phyloP scores from a whole-genome alignment of 441 rosid species.

The Sinapis alba region DNA sequence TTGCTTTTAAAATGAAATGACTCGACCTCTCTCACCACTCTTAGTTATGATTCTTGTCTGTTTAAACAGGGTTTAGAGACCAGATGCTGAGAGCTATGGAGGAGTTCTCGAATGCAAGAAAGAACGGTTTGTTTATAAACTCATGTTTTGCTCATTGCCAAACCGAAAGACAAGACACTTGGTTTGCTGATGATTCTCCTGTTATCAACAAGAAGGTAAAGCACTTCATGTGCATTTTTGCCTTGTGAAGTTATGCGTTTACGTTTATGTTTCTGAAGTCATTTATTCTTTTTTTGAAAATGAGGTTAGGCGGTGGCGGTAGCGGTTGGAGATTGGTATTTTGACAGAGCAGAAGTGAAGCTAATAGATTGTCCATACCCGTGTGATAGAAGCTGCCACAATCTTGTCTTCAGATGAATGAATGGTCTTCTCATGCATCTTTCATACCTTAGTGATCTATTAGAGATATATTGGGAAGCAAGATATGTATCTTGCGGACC shows the following conservation, averaged over 20 bases:
- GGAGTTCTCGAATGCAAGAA: neutral
- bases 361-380: neutral
- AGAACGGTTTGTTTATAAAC: slow-evolving; percentile 1
- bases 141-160: neutral
- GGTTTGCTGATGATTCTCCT: neutral
- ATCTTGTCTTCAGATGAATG: neutral
- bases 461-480: too few species aligned
- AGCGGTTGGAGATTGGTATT: neutral
- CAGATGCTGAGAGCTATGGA: neutral
- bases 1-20: neutral
- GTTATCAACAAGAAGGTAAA: neutral
- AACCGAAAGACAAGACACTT: neutral
- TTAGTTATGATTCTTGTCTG: neutral
- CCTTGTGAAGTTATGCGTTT: neutral
- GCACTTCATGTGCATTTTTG: neutral
- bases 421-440: neutral
- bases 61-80: neutral
- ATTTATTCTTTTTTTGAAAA: neutral
- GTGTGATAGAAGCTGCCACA: neutral
- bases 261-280: neutral
- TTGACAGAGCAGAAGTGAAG: neutral
- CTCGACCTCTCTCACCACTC: neutral
- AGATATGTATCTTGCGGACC: too few species aligned
- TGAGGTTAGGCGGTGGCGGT: neutral
- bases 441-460: neutral